These are phyloP conservation scores for Thermoascus crustaceus DNA, from an alignment of 2,329 filamentous ascomycete species.

Conservation along the genomic window DNA sequence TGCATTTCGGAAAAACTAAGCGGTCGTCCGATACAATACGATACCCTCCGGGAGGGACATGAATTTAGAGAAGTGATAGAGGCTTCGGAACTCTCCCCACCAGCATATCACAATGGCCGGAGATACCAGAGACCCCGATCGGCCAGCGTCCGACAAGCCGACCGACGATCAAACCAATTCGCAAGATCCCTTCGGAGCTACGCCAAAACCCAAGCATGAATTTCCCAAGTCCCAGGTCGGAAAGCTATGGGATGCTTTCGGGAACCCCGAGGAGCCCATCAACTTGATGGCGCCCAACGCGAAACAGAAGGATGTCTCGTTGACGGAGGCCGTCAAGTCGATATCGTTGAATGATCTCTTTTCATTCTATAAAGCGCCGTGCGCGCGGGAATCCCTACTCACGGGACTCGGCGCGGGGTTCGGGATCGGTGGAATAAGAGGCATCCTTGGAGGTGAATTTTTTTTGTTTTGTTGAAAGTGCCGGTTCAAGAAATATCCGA, in stretches of 20 bases:
- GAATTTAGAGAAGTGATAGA: too few species aligned
- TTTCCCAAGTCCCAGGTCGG: constrained; percentile 38
- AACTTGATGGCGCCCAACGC: constrained; percentile 50
- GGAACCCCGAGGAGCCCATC: constrained; percentile 41
- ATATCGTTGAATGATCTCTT: constrained; percentile 46
- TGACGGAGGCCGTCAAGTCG: constrained; percentile 34
- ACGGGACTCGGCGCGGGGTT: constrained; percentile 76
- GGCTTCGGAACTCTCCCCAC: constrained; percentile 1
- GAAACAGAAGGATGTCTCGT: constrained; percentile 32
- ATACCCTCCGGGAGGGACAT: too few species aligned
- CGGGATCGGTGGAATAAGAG: constrained; percentile 63
- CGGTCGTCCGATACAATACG: not conserved
- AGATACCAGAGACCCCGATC: constrained; percentile 25
- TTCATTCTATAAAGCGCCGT: constrained; percentile 69
- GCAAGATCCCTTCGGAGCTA: constrained; percentile 13
- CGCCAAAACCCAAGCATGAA: constrained; percentile 31
- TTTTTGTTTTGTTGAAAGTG: constrained; percentile 4
- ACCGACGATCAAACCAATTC: constrained; percentile 12
- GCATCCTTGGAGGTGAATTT: constrained; percentile 63
- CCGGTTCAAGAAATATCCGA: not conserved
- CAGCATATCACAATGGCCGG: constrained; percentile 28
- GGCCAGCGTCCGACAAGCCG: constrained; percentile 9
- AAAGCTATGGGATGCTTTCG: constrained; percentile 42
- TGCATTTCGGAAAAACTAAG: constrained; percentile 1
- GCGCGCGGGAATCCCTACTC: constrained; percentile 72